Base-by-base conservation (phyloP, 768 basidiomycete species). In the Suillus brevipes region DNA sequence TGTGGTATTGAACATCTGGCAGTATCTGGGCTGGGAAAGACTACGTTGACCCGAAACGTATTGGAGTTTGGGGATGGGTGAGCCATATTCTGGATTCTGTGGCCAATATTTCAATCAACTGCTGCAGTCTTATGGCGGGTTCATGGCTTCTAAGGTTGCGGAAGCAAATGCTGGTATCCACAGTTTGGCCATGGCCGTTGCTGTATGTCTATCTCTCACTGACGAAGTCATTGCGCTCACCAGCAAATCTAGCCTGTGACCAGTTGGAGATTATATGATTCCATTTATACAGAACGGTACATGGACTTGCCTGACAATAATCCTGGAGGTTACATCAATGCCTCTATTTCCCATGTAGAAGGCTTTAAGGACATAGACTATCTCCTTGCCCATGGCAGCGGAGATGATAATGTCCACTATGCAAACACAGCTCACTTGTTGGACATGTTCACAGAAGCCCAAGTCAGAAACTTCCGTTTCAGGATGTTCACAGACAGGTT, bases 21-120 rank as follows among this genome's bases (percentile, higher is more conserved):
- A 92, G 92, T 63, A 78, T 89, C 56, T 97, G 94, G 92, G 92
- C 90, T 3, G 82, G 87, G 68, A 93, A 91, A 76, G 82, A 85
- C 18, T 99, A 98, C 73, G 91, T 99, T 2, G 97, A 99, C 75
- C 81, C 87, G 45, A 87, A 85, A 74, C 82, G 95, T 53, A 92
- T 99, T 56, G 97, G 97, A 0, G 90, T 99, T 60, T 98, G 96
- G 96, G 97, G 97, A 50, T 99, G 97, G 97, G 94, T 95, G 67
- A 74, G 91, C 79, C 14, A 58, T 10, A 62, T 40, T 40, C 25
- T 13, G 45, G 4, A 20, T 57, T 43, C 42, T 5, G 20, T 52
- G 37, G 65, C 50, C 69, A n/a, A 52, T 61, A 60, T 65, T 38
- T 64, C 50, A 50, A 20, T 69, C 56, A 20, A 23, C 8, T 53